A percentile compares a stretch with the other conserved stretches of the same genome.
Evolutionary conservation across 345 rosid genomes (phyloP).

Genomic region (Brassica incana): DNA sequence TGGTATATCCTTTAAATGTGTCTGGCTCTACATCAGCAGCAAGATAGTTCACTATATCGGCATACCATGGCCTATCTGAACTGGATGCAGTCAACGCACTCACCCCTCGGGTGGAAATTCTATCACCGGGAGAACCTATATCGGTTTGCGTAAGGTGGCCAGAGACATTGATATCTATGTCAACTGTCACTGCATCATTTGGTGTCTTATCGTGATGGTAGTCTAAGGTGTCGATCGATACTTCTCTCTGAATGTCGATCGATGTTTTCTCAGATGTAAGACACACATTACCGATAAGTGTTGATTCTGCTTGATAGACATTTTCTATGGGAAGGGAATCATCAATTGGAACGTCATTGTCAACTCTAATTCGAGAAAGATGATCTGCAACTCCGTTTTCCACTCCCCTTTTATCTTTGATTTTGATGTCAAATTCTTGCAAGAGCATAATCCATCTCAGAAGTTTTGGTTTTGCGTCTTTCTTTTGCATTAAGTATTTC

Average conservation of each 20-base stretch:
- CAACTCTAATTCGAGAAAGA: background rate
- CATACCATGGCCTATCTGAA: background rate
- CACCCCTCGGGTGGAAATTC: background rate
- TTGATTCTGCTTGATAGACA: background rate
- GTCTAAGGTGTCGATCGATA: background rate
- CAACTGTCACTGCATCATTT: background rate
- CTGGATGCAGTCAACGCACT: background rate
- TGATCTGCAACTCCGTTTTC: background rate
- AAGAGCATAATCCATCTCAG: background rate
- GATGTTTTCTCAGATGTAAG: too few relatives aligned
- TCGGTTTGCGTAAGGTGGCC: background rate
- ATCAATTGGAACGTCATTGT: background rate
- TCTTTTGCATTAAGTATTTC: background rate
- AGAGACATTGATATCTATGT: background rate
- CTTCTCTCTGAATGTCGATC: background rate
- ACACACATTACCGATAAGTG: background rate
- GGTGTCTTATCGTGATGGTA: background rate
- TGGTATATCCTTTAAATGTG: background rate
- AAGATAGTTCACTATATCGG: background rate
- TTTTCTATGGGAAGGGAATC: background rate
- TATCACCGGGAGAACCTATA: background rate
- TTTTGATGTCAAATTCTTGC: background rate
- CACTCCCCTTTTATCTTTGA: background rate
- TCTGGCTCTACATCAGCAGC: background rate
- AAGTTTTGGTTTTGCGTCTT: background rate